phyloP scores from a whole-genome alignment of 2,329 filamentous ascomycete species.

The Thermochaetoides dissita region DNA sequence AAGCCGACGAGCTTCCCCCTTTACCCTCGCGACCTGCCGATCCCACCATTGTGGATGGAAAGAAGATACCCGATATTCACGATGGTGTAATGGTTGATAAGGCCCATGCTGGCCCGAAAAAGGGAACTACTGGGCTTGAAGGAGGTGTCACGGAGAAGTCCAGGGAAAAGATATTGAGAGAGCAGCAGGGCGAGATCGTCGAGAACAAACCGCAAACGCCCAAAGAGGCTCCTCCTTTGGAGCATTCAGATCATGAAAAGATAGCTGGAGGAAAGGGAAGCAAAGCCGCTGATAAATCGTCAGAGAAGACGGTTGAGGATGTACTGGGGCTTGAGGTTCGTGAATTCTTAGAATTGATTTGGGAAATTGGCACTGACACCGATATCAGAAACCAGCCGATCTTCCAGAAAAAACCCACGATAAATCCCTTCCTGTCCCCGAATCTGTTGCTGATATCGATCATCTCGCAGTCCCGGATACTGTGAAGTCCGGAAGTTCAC shows the following conservation, averaged over 20 bases:
- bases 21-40: conserved; percentile 38
- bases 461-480: conserved; percentile 32
- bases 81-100: conserved; percentile 92
- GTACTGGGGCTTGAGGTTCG: conserved; percentile 43
- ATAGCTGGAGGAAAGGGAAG: conserved; percentile 30
- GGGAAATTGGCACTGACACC: conserved; percentile 6
- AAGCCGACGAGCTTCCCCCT: conserved; percentile 25
- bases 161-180: conserved; percentile 57
- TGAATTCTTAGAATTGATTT: conserved; percentile 3
- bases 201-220: conserved; percentile 70
- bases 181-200: conserved; percentile 49
- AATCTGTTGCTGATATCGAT: conserved; percentile 49
- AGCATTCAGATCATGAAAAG: conserved; percentile 67
- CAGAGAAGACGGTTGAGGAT: conserved; percentile 18
- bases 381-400: conserved; percentile 58
- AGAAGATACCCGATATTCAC: conserved; percentile 47
- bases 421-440: conserved; percentile 54
- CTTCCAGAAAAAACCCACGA: conserved; percentile 68
- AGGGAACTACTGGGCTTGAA: conserved; percentile 77
- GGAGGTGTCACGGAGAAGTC: conserved; percentile 81
- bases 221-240: conserved; percentile 71
- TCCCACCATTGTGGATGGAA: conserved; percentile 41
- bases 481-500: too few relatives aligned
- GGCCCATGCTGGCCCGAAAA: conserved; percentile 57
- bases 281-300: conserved; percentile 23